Evolutionary conservation across 805 yeast species (phyloP).

Genomic region (Candida maris): DNA sequence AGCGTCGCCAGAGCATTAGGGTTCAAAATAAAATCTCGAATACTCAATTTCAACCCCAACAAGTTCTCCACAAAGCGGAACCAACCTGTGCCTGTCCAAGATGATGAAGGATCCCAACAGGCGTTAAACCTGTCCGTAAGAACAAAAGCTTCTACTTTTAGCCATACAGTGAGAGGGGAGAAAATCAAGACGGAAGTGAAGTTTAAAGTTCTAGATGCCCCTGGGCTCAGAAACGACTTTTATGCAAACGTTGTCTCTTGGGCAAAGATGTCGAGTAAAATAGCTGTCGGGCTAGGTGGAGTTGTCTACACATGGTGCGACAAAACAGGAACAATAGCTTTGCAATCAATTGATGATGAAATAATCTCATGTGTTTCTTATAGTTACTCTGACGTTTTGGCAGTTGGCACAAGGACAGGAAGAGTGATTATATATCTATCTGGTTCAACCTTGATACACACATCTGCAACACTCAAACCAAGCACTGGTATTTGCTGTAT

Average conservation of each 20-base stretch:
- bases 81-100: slow-evolving; percentile 7
- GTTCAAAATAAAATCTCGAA: slow-evolving; percentile 37
- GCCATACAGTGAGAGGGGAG: slow-evolving; percentile 16
- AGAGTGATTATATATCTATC: slow-evolving; percentile 37
- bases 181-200: slow-evolving; percentile 39
- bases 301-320: slow-evolving; percentile 64
- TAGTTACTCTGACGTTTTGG: slow-evolving; percentile 43
- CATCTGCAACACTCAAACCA: slow-evolving; percentile 22
- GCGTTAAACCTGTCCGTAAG: slow-evolving; percentile 11
- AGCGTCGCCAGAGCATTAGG: slow-evolving; percentile 51
- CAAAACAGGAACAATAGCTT: slow-evolving; percentile 40
- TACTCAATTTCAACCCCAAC: slow-evolving; percentile 34
- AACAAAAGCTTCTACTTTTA: slow-evolving; percentile 9
- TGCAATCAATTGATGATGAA: slow-evolving; percentile 39
- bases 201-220: slow-evolving; percentile 60
- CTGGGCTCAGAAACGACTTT: slow-evolving; percentile 69
- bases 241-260: slow-evolving; percentile 74
- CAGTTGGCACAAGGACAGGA: slow-evolving; percentile 61
- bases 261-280: slow-evolving; percentile 47
- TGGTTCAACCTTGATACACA: slow-evolving; percentile 17
- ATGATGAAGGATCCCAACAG: slow-evolving; percentile 11
- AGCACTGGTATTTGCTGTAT: slow-evolving; percentile 52
- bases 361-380: slow-evolving; percentile 56
- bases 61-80: slow-evolving; percentile 13
- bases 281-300: slow-evolving; percentile 65